Percentiles rank a stretch among this genome's conserved stretches.
Conservation (phyloP, 805 yeast genomes). For the Debaryomyces tyrocola region DNA sequence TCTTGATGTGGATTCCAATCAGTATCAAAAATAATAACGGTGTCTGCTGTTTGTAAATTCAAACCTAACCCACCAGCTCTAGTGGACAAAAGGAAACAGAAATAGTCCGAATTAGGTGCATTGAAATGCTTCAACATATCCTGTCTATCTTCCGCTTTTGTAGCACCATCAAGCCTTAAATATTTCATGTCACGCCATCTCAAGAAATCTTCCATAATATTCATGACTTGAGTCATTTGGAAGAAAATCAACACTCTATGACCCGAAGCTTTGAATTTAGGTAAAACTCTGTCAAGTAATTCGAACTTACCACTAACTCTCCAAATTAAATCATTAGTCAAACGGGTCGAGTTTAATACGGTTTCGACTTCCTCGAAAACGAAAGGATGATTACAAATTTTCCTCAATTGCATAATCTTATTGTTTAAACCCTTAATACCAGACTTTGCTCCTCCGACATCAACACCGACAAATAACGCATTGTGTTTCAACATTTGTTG, state of each 20-base stretch:
- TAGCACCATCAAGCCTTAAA: conserved; percentile 77
- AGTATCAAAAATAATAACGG: conserved; percentile 82
- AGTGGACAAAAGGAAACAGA: conserved; percentile 75
- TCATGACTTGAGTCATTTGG: conserved; percentile 91
- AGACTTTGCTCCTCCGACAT: conserved; percentile 57
- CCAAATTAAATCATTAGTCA: conserved; percentile 69
- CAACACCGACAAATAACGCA: conserved; percentile 64
- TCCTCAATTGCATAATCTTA: conserved; percentile 81
- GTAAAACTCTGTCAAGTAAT: conserved; percentile 69
- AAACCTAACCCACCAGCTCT: conserved; percentile 91
- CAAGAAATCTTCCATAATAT: conserved; percentile 82
- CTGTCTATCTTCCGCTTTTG: conserved; percentile 83
- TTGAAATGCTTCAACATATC: conserved; percentile 71
- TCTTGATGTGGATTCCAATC: conserved; percentile 94
- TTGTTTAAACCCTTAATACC: conserved; percentile 79
- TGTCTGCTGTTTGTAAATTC: conserved; percentile 84
- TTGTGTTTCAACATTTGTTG: conserved; percentile 77
- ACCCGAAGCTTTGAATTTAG: conserved; percentile 71
- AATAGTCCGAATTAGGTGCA: conserved; percentile 73
- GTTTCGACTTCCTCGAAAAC: conserved; percentile 82
- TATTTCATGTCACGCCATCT: conserved; percentile 66
- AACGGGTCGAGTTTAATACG: conserved; percentile 59
- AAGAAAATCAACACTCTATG: conserved; percentile 81
- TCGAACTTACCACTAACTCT: conserved; percentile 82
- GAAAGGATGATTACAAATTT: conserved; percentile 85